phyloP scores from a whole-genome alignment of 1,284 basidiomycete genomes.

The Clitocybe nebularis region DNA sequence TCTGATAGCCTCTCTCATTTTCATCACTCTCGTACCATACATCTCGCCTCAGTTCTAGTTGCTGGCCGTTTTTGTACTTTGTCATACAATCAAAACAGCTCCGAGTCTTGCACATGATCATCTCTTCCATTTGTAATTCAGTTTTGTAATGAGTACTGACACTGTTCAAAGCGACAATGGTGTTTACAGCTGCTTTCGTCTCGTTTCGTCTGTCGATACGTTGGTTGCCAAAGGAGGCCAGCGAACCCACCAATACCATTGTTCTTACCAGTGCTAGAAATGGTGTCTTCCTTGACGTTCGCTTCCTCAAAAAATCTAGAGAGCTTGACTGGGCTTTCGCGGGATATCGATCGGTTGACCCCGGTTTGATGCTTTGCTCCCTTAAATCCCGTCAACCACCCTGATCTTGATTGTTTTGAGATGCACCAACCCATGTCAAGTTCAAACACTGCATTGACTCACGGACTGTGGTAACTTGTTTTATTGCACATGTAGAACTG shows the following conservation, averaged over 20 bases:
- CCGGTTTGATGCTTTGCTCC: conserved; percentile 5
- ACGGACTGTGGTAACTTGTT: conserved; percentile 20
- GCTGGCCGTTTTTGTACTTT: conserved; percentile 24
- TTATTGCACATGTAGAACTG: not conserved
- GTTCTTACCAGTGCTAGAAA: conserved; percentile 25
- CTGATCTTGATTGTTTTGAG: conserved; percentile 5
- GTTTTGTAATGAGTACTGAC: not conserved
- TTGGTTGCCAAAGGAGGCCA: conserved; percentile 24
- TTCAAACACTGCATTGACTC: conserved; percentile 30
- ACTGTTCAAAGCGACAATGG: not conserved
- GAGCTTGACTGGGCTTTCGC: conserved; percentile 33
- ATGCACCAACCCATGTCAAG: conserved; percentile 18
- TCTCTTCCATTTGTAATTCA: not conserved
- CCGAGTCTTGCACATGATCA: conserved; percentile 12
- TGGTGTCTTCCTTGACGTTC: conserved; percentile 29
- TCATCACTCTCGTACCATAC: conserved; percentile 25
- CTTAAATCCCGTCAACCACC: not conserved
- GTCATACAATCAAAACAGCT: conserved; percentile 10
- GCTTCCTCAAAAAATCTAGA: conserved; percentile 23
- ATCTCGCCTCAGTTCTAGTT: conserved; percentile 24
- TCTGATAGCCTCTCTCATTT: conserved; percentile 5
- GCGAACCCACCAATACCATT: conserved; percentile 29
- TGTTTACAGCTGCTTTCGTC: conserved; percentile 10
- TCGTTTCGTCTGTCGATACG: conserved; percentile 27
- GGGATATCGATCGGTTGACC: conserved; percentile 26